Evolutionary conservation across 192 early-diverging fungal species (phyloP).

Genomic region (Obelidium mucronatum): DNA sequence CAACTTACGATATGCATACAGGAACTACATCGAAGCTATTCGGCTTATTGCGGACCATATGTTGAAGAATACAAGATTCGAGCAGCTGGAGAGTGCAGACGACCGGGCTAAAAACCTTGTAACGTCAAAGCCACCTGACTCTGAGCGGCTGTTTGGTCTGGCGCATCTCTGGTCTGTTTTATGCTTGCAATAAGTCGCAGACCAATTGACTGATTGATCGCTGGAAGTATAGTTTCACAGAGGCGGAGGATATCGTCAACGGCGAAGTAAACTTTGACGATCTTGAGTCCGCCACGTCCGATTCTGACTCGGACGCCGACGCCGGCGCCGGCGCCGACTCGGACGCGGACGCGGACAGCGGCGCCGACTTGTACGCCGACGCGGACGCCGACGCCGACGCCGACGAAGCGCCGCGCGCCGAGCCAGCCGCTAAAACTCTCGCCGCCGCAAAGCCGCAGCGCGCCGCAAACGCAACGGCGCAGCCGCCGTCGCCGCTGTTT

Average conservation of each 20-base stretch:
- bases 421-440: not conserved
- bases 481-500: not conserved
- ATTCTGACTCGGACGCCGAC: not conserved
- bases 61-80: constrained; percentile 12
- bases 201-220: too few species aligned
- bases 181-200: not conserved
- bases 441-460: not conserved
- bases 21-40: constrained; percentile 26
- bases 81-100: not conserved
- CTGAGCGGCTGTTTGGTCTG: constrained; percentile 34
- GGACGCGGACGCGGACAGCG: not conserved
- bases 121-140: constrained; percentile 29
- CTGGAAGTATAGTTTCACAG: constrained; percentile 44
- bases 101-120: too few species aligned
- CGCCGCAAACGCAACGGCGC: not conserved
- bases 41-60: constrained; percentile 18
- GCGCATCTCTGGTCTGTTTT: constrained; percentile 38
- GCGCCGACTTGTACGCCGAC: not conserved
- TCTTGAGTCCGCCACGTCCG: not conserved
- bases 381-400: not conserved
- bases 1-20: constrained; percentile 11
- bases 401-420: not conserved
- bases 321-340: not conserved
- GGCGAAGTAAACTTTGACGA: constrained; percentile 32
- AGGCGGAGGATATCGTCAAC: constrained; percentile 39